These are phyloP conservation scores for Globisporangium emineosum DNA, from an alignment of 352 stramenopile species.

Conservation along the genomic window DNA sequence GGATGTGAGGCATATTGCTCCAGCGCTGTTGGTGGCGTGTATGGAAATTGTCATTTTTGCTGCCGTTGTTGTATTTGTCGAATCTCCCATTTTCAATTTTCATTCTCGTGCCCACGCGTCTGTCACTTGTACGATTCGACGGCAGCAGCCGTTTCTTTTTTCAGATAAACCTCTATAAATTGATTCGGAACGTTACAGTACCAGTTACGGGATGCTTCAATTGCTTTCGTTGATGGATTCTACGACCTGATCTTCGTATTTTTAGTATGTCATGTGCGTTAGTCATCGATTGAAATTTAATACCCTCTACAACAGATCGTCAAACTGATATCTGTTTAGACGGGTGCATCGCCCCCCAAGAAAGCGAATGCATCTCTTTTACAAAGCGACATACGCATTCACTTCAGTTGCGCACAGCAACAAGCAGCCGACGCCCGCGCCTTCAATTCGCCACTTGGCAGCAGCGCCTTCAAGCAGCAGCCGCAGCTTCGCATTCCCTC, in stretches of 20 bases:
- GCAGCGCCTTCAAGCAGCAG: slow-evolving; percentile 1
- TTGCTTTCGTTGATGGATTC: not conserved
- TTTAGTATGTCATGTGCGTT: not conserved
- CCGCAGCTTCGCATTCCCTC: not conserved
- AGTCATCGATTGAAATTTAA: not conserved
- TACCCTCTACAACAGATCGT: not conserved
- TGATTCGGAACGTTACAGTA: not conserved
- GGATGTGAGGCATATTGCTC: too few species aligned
- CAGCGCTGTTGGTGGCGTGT: not conserved
- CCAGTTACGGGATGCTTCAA: not conserved
- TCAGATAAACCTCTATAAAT: slow-evolving; percentile 7
- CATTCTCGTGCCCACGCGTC: not conserved
- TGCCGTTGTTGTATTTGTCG: not conserved
- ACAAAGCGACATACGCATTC: slow-evolving; percentile 3
- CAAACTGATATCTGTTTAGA: not conserved
- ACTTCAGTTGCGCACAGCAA: not conserved
- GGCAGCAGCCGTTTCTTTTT: slow-evolving; percentile 8
- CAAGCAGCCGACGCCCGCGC: not conserved
- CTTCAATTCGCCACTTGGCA: not conserved
- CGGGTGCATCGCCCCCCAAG: not conserved
- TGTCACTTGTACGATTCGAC: slow-evolving; percentile 1
- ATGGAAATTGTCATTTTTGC: not conserved
- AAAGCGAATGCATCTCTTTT: slow-evolving; percentile 2
- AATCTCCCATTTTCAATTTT: slow-evolving; percentile 1
- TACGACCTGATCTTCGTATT: not conserved